These are phyloP conservation scores for Lachnellula cervina DNA, from an alignment of 2,329 filamentous ascomycete species.

Conservation along the genomic window DNA sequence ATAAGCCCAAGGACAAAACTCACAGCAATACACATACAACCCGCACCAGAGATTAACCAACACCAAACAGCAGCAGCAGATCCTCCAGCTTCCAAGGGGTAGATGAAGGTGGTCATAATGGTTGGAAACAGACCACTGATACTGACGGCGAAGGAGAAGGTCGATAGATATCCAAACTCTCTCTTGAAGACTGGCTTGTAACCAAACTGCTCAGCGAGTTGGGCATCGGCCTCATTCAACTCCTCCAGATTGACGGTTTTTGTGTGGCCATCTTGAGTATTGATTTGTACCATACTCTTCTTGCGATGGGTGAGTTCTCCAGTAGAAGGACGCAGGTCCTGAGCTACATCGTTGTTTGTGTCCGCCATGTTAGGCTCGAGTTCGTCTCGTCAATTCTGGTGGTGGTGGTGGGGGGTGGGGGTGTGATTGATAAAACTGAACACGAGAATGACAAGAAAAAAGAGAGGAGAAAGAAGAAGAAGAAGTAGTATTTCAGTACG, in stretches of 20 bases:
- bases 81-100: conserved; percentile 49
- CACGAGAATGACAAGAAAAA: too few species aligned
- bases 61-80: conserved; percentile 52
- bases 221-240: conserved; percentile 28
- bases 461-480: too few species aligned
- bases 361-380: too few species aligned
- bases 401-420: too few species aligned
- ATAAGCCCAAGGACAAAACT: conserved; percentile 9
- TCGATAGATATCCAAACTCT: conserved; percentile 53
- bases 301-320: conserved; percentile 8
- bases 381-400: too few species aligned
- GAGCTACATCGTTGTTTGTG: too few species aligned
- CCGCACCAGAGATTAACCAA: conserved; percentile 52
- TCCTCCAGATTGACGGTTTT: conserved; percentile 20
- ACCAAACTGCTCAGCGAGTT: conserved; percentile 29
- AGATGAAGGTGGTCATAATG: conserved; percentile 50
- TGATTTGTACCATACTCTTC: conserved; percentile 19
- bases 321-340: too few species aligned
- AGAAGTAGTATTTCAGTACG: too few species aligned
- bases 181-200: conserved; percentile 49
- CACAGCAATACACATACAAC: conserved; percentile 50
- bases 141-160: conserved; percentile 56
- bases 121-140: conserved; percentile 53
- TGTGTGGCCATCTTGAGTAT: conserved; percentile 16
- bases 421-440: too few species aligned